Evolutionary conservation across 345 rosid genomes (phyloP).

Genomic region (Iberis pinnata): DNA sequence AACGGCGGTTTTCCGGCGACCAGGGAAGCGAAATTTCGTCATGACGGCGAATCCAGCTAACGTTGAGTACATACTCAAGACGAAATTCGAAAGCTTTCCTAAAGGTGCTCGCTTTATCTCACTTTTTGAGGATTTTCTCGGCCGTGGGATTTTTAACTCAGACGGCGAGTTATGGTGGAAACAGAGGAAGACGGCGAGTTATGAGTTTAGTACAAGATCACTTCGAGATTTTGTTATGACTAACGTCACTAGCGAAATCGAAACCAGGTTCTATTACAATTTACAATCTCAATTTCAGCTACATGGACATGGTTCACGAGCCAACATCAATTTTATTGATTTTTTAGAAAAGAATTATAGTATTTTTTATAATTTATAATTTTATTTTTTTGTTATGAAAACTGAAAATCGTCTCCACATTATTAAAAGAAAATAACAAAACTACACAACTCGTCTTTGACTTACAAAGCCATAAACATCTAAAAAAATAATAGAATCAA

Average conservation of each 20-base stretch:
- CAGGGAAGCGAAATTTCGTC: conserved; percentile 30
- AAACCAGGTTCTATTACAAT: conserved; percentile 24
- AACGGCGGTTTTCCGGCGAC: conserved; percentile 40
- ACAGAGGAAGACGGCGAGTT: conserved; percentile 68
- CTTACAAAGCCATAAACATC: no score
- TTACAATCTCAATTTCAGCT: no score
- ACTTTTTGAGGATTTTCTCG: conserved; percentile 49
- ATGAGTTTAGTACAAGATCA: conserved; percentile 66
- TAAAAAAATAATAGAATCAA: no score
- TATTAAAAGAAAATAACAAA: no score
- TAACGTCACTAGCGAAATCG: conserved; percentile 49
- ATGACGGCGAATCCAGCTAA: conserved; percentile 56
- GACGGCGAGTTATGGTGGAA: conserved; percentile 62
- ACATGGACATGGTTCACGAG: no score
- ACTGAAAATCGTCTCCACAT: no score
- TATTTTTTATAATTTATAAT: no score
- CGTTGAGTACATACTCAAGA: conserved; percentile 59
- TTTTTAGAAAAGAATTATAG: no score
- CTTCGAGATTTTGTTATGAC: conserved; percentile 53
- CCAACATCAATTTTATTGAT: no score
- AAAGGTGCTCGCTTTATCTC: conserved; percentile 37
- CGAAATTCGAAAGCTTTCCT: conserved; percentile 44
- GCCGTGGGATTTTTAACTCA: conserved; percentile 61
- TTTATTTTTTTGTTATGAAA: no score
- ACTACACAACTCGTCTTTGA: no score